phyloP scores from a whole-genome alignment of 2,329 filamentous ascomycete genomes.

The Pezicula carpinea region DNA sequence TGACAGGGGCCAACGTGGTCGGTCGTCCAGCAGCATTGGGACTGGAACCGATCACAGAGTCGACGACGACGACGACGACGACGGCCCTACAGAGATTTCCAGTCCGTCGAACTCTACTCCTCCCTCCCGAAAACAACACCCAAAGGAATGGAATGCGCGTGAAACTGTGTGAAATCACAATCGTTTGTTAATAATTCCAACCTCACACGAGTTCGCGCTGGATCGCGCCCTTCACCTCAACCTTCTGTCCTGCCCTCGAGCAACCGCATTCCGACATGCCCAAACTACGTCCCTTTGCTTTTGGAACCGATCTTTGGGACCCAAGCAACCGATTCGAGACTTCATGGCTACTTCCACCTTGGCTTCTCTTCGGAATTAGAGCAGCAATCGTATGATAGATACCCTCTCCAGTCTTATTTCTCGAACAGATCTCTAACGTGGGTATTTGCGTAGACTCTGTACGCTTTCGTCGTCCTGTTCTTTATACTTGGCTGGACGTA shows the following conservation, averaged over 20 bases:
- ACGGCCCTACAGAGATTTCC: not conserved
- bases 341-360: constrained; percentile 73
- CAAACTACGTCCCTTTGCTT: constrained; percentile 8
- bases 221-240: not conserved
- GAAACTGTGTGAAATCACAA: not conserved
- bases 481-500: constrained; percentile 64
- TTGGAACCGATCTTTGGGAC: constrained; percentile 27
- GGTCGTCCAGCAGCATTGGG: not conserved
- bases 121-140: not conserved
- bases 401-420: constrained; percentile 1
- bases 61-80: too few species aligned
- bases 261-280: not conserved
- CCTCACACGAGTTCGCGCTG: constrained; percentile 1
- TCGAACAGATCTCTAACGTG: constrained; percentile 13
- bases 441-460: constrained; percentile 44
- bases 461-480: constrained; percentile 66
- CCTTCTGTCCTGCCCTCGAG: not conserved
- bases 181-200: not conserved
- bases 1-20: too few species aligned
- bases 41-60: too few species aligned
- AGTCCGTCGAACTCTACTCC: not conserved
- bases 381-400: constrained; percentile 47
- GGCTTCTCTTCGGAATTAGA: constrained; percentile 53
- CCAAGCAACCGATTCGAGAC: constrained; percentile 65
- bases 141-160: not conserved